Conservation (phyloP, 768 basidiomycete genomes). For the Dictyophora rubrovolvata region DNA sequence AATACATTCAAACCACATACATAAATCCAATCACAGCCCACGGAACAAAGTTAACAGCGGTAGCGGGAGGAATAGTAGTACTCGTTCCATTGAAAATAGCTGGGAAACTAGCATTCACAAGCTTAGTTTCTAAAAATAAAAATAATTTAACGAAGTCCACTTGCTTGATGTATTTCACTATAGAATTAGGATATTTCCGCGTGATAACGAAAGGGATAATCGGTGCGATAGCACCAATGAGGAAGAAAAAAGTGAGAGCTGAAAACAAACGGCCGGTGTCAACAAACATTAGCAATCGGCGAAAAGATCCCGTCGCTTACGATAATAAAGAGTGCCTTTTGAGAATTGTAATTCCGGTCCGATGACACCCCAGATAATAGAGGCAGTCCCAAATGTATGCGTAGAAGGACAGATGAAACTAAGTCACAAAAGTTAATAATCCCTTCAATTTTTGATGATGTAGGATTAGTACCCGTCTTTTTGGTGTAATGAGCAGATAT, state of each 20-base stretch:
- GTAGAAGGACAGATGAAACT: constrained; percentile 17
- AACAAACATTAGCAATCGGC: constrained; percentile 18
- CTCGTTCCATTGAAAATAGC: constrained; percentile 39
- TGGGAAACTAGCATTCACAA: constrained; percentile 21
- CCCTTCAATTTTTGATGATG: not conserved
- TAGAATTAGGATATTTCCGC: constrained; percentile 20
- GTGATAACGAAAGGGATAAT: constrained; percentile 25
- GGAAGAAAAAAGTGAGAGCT: constrained; percentile 22
- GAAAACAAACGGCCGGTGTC: constrained; percentile 5
- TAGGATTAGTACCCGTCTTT: not conserved
- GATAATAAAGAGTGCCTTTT: constrained; percentile 43
- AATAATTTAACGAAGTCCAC: not conserved
- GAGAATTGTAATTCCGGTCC: constrained; percentile 54
- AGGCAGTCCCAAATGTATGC: constrained; percentile 30
- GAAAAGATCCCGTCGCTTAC: constrained; percentile 15
- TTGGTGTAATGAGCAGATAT: constrained; percentile 18
- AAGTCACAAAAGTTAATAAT: constrained; percentile 11
- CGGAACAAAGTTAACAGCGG: constrained; percentile 74
- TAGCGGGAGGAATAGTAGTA: constrained; percentile 66
- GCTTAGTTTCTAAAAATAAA: not conserved
- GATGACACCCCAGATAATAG: constrained; percentile 44
- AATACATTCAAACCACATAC: constrained; percentile 13
- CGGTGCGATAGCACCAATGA: constrained; percentile 28
- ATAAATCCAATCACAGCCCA: constrained; percentile 41
- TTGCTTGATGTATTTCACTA: constrained; percentile 9